phyloP scores from a whole-genome alignment of 192 early-diverging fungal species.

The Umbelopsis sp. region DNA sequence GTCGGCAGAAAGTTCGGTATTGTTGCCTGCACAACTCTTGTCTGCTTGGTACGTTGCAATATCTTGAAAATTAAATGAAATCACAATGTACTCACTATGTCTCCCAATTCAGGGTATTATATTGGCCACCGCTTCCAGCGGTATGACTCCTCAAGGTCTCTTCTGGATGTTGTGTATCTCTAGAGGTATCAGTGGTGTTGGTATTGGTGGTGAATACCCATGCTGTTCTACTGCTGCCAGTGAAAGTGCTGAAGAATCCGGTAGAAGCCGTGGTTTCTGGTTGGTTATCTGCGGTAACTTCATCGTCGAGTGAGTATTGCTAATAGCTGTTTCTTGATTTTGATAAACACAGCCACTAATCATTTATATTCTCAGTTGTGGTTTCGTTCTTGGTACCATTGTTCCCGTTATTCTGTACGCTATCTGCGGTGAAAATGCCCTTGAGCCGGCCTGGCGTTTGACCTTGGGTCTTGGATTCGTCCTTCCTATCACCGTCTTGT shows the following conservation, averaged over 20 bases:
- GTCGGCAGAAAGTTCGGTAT: slow-evolving; percentile 55
- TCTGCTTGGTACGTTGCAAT: slow-evolving; percentile 28
- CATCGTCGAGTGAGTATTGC: slow-evolving; percentile 39
- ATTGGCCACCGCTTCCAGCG: slow-evolving; percentile 40
- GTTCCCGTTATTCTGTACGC: slow-evolving; percentile 45
- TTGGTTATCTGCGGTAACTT: slow-evolving; percentile 52
- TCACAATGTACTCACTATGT: neutral
- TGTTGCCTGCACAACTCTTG: slow-evolving; percentile 45
- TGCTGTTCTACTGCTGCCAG: slow-evolving; percentile 53
- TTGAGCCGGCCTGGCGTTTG: slow-evolving; percentile 51
- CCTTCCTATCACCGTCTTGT: slow-evolving; percentile 46
- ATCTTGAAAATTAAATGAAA: neutral
- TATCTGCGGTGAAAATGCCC: slow-evolving; percentile 43
- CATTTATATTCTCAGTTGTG: slow-evolving; percentile 25
- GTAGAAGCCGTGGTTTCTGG: slow-evolving; percentile 50
- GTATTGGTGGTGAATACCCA: slow-evolving; percentile 57
- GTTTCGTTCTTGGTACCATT: slow-evolving; percentile 47
- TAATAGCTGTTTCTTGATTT: neutral
- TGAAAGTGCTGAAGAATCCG: slow-evolving; percentile 53
- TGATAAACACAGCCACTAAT: neutral
- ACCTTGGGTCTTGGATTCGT: slow-evolving; percentile 55
- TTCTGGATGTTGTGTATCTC: slow-evolving; percentile 47
- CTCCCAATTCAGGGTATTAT: slow-evolving; percentile 33
- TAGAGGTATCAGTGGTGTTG: slow-evolving; percentile 46
- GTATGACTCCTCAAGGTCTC: slow-evolving; percentile 39